These are phyloP conservation scores for Radiomyces spectabilis DNA, from an alignment of 192 early-diverging fungal genomes.

Conservation along the genomic window DNA sequence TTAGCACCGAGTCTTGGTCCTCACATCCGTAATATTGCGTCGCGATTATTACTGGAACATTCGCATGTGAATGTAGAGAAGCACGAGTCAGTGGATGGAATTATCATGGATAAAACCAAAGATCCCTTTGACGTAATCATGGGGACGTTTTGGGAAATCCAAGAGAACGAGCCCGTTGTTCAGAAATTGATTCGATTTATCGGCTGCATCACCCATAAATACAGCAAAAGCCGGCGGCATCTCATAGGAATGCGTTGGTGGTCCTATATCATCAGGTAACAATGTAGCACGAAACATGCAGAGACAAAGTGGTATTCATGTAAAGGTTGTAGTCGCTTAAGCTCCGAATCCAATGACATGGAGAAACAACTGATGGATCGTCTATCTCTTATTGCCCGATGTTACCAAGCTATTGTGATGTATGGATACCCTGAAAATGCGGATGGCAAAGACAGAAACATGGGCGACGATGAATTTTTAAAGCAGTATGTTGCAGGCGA, in stretches of 20 bases:
- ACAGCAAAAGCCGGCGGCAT: conserved; percentile 6
- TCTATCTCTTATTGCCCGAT: background rate
- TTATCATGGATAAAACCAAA: conserved; percentile 2
- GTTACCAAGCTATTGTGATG: conserved; percentile 1
- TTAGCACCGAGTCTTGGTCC: conserved; percentile 14
- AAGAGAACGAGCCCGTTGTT: background rate
- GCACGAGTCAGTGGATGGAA: background rate
- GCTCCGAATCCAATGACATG: background rate
- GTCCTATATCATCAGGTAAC: conserved; percentile 20
- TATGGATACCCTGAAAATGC: background rate
- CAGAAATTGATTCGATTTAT: conserved; percentile 12
- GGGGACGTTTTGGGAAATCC: conserved; percentile 8
- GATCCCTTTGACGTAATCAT: conserved; percentile 18
- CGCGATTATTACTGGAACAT: background rate
- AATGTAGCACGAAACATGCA: background rate
- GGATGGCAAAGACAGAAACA: background rate
- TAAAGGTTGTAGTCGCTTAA: background rate
- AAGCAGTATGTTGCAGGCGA: conserved; percentile 3
- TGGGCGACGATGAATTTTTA: background rate
- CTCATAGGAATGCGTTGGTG: conserved; percentile 25
- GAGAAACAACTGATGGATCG: background rate
- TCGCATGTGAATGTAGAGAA: background rate
- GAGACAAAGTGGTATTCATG: background rate
- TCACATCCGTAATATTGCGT: conserved; percentile 5
- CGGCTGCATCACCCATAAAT: conserved; percentile 3